Base-by-base conservation (phyloP, 805 yeast species). In the Saccharomyces kudriavzevii region DNA sequence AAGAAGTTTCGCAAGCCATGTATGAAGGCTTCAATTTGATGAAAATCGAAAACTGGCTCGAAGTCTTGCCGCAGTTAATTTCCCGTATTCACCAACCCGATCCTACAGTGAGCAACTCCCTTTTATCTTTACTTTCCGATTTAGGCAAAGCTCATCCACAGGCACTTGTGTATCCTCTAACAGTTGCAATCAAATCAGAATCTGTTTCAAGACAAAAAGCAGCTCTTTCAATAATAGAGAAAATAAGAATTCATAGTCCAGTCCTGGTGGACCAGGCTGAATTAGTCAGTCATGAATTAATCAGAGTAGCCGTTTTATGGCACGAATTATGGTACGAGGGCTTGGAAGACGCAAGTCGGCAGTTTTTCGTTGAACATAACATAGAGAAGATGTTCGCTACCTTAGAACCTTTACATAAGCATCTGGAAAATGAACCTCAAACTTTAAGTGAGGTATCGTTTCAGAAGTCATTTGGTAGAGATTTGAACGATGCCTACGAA, bases 291-390 rank as follows among this genome's bases (percentile, higher is more conserved):
- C 83, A 84, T 58, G 97, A 92, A 64, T 79, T 91, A 53, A 90
- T 92, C 57, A 76, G 97, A 59, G 96, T 90, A 22, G 96, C 97
- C 1, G 96, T 91, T 4, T 72, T 92, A 54, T 90, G 97, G 96
- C 96, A 89, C 62, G 98, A 91, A 64, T 84, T 87, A 65, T 91
- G 98, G 98, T 89, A 89, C 60, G 97, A 90, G 70, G 97, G 95
- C 3, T 74, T 91, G 28, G 98, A 91, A 66, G 97, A 91, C 74
- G 97, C 97, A 0, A 89, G 96, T 1, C 76, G 96, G 53, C 77
- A 87, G 49, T 92, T 85, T 72, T 90, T 89, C 68, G 96, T 92
- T 35, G 97, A 92, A 56, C 92, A 89, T 62, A 89, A 91, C 65
- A 85, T 91, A n/a, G 96, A 89, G 52, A 89, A 87, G 68, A 92